Percentiles rank a stretch among this genome's conserved stretches.
phyloP scores from a whole-genome alignment of 192 early-diverging fungal species.

The Geranomyces michiganensis region DNA sequence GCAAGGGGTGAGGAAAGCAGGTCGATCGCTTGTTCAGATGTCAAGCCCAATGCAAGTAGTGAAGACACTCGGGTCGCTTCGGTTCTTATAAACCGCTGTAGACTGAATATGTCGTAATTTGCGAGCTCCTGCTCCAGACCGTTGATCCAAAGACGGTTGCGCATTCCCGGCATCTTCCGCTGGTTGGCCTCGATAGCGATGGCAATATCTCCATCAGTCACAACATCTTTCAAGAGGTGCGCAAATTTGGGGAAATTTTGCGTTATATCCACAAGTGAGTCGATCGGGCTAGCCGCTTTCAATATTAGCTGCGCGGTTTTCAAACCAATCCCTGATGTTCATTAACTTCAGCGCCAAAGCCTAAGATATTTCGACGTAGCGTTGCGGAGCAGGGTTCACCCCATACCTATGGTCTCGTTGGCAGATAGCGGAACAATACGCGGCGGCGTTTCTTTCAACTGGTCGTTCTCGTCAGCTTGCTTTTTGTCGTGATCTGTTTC shows the following conservation, averaged over 20 bases:
- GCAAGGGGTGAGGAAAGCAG: constrained; percentile 34
- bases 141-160: constrained; percentile 44
- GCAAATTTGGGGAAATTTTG: constrained; percentile 92
- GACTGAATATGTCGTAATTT: constrained; percentile 41
- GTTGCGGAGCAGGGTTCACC: too few relatives aligned
- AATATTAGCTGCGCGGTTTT: constrained; percentile 75
- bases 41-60: constrained; percentile 28
- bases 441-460: constrained; percentile 10
- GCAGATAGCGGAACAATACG: constrained; percentile 51
- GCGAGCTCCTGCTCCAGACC: constrained; percentile 41
- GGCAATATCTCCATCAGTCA: constrained; percentile 44
- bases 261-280: constrained; percentile 64
- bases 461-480: constrained; percentile 14
- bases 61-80: constrained; percentile 32
- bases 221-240: constrained; percentile 61
- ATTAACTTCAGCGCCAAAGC: too few relatives aligned
- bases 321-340: constrained; percentile 57
- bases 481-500: not conserved
- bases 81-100: constrained; percentile 34
- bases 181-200: constrained; percentile 44
- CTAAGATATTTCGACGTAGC: too few relatives aligned
- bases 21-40: constrained; percentile 32
- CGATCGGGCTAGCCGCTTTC: constrained; percentile 62
- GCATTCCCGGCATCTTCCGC: constrained; percentile 16
- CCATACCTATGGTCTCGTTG: constrained; percentile 56